phyloP scores from a whole-genome alignment of 805 yeast genomes.

The Yarrowia porcina region DNA sequence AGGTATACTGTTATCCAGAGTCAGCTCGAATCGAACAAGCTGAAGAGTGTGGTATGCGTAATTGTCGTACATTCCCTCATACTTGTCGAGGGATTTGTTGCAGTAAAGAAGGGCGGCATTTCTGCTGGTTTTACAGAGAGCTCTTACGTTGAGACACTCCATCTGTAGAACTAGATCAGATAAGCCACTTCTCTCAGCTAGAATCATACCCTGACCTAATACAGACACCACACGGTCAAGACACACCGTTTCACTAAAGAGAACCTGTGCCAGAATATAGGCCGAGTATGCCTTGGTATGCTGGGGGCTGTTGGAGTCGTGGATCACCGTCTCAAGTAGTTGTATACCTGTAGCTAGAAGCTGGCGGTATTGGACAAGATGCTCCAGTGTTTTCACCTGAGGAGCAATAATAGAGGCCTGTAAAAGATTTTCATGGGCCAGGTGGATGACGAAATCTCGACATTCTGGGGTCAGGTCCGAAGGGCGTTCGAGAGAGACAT shows the following conservation, averaged over 20 bases:
- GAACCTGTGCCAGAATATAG: conserved; percentile 24
- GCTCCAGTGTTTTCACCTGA: neutral
- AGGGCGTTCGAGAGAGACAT: neutral
- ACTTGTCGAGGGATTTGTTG: neutral
- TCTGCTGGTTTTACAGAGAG: neutral
- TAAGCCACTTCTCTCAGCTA: conserved; percentile 1
- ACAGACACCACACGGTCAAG: neutral
- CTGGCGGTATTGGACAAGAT: neutral
- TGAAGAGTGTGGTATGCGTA: neutral
- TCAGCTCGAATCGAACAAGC: neutral
- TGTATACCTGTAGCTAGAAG: conserved; percentile 1
- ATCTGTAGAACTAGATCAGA: conserved; percentile 10
- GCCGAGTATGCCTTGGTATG: neutral
- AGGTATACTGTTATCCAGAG: neutral
- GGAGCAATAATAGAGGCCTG: neutral
- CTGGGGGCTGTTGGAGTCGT: conserved; percentile 22
- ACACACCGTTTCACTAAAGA: conserved; percentile 22
- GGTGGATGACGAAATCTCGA: neutral
- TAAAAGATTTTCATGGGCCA: neutral
- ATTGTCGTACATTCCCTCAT: neutral
- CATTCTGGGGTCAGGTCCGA: neutral
- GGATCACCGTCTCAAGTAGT: neutral
- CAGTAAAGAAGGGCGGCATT: conserved; percentile 10
- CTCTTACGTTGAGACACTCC: conserved; percentile 23
- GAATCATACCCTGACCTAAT: conserved; percentile 15